A percentile compares a stretch with the other conserved stretches of the same genome.
Conservation (phyloP, 345 rosid species). For the Chamaenerion angustifolium region DNA sequence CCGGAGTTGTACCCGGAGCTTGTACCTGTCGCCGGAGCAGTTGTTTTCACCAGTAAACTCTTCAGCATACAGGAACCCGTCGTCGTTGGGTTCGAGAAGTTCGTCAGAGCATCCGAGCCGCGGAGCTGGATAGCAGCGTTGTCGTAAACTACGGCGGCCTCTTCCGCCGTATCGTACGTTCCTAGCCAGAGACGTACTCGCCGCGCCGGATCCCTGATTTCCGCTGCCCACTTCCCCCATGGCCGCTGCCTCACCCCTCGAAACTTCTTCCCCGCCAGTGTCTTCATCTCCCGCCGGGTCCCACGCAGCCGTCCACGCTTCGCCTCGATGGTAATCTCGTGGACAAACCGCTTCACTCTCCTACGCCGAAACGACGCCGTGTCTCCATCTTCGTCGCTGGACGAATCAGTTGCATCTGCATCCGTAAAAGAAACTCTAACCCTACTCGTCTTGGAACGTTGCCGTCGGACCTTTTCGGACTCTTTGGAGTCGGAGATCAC, state of each 20-base stretch:
- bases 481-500: conserved; percentile 14
- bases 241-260: conserved; percentile 91
- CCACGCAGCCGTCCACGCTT: conserved; percentile 2
- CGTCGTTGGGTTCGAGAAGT: conserved; percentile 38
- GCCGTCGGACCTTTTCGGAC: too few species aligned
- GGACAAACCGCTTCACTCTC: conserved; percentile 50
- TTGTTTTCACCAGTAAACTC: background rate
- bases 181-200: conserved; percentile 88
- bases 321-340: conserved; percentile 47
- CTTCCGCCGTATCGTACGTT: conserved; percentile 83
- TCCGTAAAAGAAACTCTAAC: conserved; percentile 78
- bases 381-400: conserved; percentile 62
- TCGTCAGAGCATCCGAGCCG: conserved; percentile 83
- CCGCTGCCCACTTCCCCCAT: conserved; percentile 99
- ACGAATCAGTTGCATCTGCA: conserved; percentile 85
- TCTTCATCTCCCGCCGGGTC: conserved; percentile 9
- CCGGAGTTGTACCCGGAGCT: conserved; percentile 30
- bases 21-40: background rate
- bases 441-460: conserved; percentile 14
- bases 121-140: conserved; percentile 90
- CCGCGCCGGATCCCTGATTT: conserved; percentile 73
- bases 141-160: conserved; percentile 88
- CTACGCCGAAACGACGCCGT: background rate
- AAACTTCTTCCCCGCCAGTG: conserved; percentile 31
- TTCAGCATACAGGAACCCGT: background rate